phyloP scores from a whole-genome alignment of 805 yeast species.

The Wickerhamiella sergipiensis region DNA sequence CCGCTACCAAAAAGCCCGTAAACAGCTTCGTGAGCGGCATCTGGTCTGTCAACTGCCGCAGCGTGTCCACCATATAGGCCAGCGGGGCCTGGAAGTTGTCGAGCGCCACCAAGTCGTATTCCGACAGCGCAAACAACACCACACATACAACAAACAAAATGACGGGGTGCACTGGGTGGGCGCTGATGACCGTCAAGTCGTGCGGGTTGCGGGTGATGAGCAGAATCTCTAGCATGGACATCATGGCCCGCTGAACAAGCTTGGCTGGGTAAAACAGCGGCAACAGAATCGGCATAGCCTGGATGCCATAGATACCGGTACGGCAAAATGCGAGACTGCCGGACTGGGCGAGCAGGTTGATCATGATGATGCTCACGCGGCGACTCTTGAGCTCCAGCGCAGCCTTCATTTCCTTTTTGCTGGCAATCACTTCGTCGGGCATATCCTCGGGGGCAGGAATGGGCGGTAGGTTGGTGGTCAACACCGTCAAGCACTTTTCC shows the following conservation, averaged over 20 bases:
- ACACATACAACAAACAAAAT: conserved; percentile 9
- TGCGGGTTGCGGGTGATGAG: conserved; percentile 14
- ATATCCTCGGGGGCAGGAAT: conserved; percentile 6
- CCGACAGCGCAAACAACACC: conserved; percentile 4
- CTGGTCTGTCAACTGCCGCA: conserved; percentile 4
- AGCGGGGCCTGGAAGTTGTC: conserved; percentile 11
- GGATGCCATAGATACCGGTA: conserved; percentile 8
- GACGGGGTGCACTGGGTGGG: conserved; percentile 12
- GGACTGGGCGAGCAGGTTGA: conserved; percentile 13
- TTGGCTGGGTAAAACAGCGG: conserved; percentile 10
- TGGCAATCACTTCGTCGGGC: not conserved
- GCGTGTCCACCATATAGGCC: conserved; percentile 8
- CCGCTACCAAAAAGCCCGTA: conserved; percentile 3
- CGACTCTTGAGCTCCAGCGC: conserved; percentile 3
- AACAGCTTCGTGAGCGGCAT: conserved; percentile 7
- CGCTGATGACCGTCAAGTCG: conserved; percentile 10
- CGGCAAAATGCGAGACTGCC: conserved; percentile 11
- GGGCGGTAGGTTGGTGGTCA: conserved; percentile 5
- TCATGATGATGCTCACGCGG: conserved; percentile 6
- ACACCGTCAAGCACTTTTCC: conserved; percentile 8
- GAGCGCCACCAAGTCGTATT: conserved; percentile 7
- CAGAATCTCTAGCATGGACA: conserved; percentile 15
- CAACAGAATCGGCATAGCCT: conserved; percentile 8
- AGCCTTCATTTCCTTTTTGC: not conserved
- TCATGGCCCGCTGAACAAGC: conserved; percentile 13